Base-by-base conservation (phyloP, 2,329 filamentous ascomycete species). In the Pseudocercospora macadamiae region DNA sequence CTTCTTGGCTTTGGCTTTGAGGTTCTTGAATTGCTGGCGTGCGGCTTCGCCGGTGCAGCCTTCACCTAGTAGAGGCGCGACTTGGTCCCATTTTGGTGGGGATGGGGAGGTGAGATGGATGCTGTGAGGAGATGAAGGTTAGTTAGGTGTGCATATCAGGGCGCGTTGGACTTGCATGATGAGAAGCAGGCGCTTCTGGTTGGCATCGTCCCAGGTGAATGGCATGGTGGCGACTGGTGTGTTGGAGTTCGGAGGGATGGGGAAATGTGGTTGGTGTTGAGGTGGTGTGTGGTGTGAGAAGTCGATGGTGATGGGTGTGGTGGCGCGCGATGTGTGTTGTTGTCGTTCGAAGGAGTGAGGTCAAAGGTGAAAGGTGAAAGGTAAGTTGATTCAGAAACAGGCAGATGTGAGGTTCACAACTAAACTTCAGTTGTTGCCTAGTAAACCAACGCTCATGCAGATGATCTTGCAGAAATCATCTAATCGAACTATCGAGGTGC, bases 21-120 rank as follows among this genome's bases (percentile, higher is more conserved):
- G 18, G 21, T 21, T 49, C 12, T 21, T 42, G 48, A 53, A 49
- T 19, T 58, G 55, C 34, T 58, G 36, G 18, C 55, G 37, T 19
- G 42, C 37, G 1, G 57, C 57, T 30, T 59, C 44, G n/a, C 42
- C 57, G 14, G 51, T 44, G 7, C 21, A 30, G 16, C 37, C 57
- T 14, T 51, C 51, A 34, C 44, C 57, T 6, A 59, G 19, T 4
- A 18, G 26, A 7, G 52, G 44, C 14, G 57, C 57, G 52, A 59
- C 45, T 16, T 59, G 42, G 12, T 52, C 58, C 66, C 66, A 64
- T 30, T 64, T 61, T 12, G 61, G 58, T 10, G 49, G 18, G 9
- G 57, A 37, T 23, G 57, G 53, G 39, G 52, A 44, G 3, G 47
- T 39, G 26, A 52, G 37, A n/a, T 60, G 57, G n/a, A 60, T 32